A percentile compares a stretch with the other conserved stretches of the same genome.
Conservation (phyloP, 257 asterid genomes). For the Coffea eugenioides region DNA sequence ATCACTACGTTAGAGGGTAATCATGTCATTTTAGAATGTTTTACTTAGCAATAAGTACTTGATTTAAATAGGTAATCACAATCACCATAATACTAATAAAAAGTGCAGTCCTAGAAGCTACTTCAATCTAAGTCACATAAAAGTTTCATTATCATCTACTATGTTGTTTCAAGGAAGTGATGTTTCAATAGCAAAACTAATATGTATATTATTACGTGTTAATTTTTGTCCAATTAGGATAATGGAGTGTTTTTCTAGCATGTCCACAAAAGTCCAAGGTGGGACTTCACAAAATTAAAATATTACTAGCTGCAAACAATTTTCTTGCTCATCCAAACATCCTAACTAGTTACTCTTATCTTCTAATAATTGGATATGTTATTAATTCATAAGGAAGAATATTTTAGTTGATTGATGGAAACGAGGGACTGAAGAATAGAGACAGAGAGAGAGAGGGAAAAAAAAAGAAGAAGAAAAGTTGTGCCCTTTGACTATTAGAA, state of each 20-base stretch:
- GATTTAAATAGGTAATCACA: too few relatives aligned
- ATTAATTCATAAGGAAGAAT: neutral
- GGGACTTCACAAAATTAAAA: constrained; percentile 23
- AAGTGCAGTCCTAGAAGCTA: too few relatives aligned
- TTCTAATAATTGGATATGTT: neutral
- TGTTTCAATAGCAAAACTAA: too few relatives aligned
- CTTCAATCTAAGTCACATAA: too few relatives aligned
- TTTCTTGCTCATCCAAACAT: neutral
- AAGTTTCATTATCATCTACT: too few relatives aligned
- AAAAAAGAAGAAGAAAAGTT: too few relatives aligned
- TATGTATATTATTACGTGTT: neutral
- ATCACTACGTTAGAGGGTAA: too few relatives aligned
- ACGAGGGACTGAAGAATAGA: neutral
- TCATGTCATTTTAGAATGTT: too few relatives aligned
- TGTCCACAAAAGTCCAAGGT: constrained; percentile 12
- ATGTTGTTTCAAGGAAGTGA: too few relatives aligned
- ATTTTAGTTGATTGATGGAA: constrained; percentile 9
- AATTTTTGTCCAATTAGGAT: constrained; percentile 8
- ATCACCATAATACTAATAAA: too few relatives aligned
- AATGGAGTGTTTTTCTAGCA: constrained; percentile 12
- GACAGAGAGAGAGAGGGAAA: too few relatives aligned
- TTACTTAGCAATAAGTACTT: too few relatives aligned
- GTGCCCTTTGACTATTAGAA: constrained; percentile 15
- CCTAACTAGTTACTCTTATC: neutral
- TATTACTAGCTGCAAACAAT: neutral